Evolutionary conservation across 2,329 filamentous ascomycete species (phyloP).

Genomic region (Trichoderma guizhouense): DNA sequence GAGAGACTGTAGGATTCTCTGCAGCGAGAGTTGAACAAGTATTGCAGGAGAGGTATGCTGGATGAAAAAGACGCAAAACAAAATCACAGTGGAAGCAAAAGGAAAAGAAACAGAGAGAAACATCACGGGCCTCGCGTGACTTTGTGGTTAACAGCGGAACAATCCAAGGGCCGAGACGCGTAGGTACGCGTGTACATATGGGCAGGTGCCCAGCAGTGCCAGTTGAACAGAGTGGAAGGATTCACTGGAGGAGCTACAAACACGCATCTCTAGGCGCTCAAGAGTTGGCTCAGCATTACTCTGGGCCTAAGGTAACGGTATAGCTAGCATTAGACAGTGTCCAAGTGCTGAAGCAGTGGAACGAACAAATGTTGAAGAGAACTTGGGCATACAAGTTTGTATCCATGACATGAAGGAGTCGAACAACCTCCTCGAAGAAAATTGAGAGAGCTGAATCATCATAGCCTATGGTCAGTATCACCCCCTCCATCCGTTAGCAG

Average conservation of each 20-base stretch:
- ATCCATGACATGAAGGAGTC: not conserved
- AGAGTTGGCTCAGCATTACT: not conserved
- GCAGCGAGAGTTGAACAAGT: rapidly evolving
- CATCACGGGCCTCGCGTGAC: not conserved
- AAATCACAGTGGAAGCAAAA: not conserved
- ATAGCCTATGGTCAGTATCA: not conserved
- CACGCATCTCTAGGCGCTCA: not conserved
- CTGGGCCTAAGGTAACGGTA: not conserved
- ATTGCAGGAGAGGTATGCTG: not conserved
- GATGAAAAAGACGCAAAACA: not conserved
- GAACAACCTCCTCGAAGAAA: no score
- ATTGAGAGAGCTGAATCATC: not conserved
- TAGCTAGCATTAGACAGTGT: not conserved
- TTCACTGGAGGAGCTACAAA: not conserved
- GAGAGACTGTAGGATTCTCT: not conserved
- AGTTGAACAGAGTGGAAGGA: not conserved
- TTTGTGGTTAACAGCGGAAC: not conserved
- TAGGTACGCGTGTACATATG: not conserved
- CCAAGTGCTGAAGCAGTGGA: not conserved
- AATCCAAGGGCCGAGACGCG: not conserved
- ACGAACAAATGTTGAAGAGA: not conserved
- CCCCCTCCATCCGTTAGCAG: not conserved
- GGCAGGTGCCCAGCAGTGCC: not conserved
- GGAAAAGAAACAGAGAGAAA: no score
- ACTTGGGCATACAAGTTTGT: not conserved